Conservation (phyloP, 208 protist genomes). For the Angomonas deanei region DNA sequence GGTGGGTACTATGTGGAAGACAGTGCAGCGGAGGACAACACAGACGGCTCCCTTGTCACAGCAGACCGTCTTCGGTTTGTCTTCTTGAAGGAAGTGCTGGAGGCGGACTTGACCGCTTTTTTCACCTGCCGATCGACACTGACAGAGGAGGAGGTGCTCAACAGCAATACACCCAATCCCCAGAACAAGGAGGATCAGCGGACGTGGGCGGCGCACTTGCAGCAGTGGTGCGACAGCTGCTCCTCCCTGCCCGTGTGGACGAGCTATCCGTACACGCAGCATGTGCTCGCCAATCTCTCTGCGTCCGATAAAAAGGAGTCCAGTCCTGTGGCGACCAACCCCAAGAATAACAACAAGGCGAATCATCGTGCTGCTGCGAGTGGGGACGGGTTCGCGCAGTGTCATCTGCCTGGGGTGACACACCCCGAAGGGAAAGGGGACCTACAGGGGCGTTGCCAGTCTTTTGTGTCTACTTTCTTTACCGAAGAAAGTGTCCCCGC, state of each 20-base stretch:
- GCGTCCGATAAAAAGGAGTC: background rate
- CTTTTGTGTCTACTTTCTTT: constrained; percentile 48
- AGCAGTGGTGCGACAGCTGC: constrained; percentile 27
- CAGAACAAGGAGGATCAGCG: constrained; percentile 11
- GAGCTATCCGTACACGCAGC: constrained; percentile 7
- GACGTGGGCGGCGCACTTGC: constrained; percentile 19
- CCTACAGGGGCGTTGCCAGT: constrained; percentile 44
- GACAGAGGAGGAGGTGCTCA: constrained; percentile 16
- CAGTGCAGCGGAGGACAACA: background rate
- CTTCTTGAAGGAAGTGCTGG: constrained; percentile 42
- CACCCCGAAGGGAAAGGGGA: constrained; percentile 50
- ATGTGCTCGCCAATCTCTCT: background rate
- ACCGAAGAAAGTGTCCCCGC: background rate
- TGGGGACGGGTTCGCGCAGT: background rate
- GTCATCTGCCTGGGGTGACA: constrained; percentile 31
- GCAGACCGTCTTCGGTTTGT: constrained; percentile 11
- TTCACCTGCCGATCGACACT: constrained; percentile 22
- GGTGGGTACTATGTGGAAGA: constrained; percentile 41
- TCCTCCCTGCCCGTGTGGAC: constrained; percentile 42
- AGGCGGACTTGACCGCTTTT: constrained; percentile 36
- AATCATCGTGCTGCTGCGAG: background rate
- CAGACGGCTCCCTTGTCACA: too few relatives aligned
- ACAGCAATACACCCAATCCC: constrained; percentile 16
- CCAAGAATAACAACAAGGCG: background rate
- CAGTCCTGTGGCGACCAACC: background rate